Evolutionary conservation across 1,284 basidiomycete species (phyloP), one percentile per base, ranked within the genome.

Genomic region (Trichosporon coremiiforme): DNA sequence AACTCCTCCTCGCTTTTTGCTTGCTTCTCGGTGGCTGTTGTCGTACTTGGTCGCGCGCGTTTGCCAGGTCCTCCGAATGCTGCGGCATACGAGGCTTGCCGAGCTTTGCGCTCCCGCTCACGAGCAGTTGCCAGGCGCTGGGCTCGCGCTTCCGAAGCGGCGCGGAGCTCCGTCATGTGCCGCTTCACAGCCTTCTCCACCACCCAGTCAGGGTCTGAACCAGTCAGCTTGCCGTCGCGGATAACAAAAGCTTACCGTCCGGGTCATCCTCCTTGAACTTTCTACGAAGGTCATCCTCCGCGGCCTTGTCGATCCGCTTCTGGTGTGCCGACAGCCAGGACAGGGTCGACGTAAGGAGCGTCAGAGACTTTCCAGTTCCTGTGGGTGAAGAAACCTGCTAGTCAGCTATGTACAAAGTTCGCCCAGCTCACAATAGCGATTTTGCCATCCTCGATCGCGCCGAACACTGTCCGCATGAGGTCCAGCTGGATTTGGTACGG

Each of bases 361-460:
- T 93, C n/a, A 95, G 83, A 0, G 91, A 93, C 83, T 95, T 95
- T 33, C 93, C 93, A 87, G 93, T 94, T 73, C 93, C 93, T 0
- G 93, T 94, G 0, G 92, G 93, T 73, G 90, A 92, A 80, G 94
- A 92, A 22, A 93, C 80, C 81, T 83, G 68, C 2, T 1, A 7
- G 60, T 71, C 68, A 71, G 66, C 20, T 15, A 4, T 5, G 12
- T 5, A n/a, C 7, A 4, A 22, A 50, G 20, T n/a, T n/a, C n/a
- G n/a, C n/a, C 13, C 2, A 1, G 73, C 76, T 22, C 17, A 81
- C 80, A 33, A 98, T 91, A 1, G 93, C 89, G 8, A 97, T 82
- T 87, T 91, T 81, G 77, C 86, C 65, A 4, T 82, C 74, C 79
- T 98, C 94, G 66, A 98, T 91, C 0, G 91, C 88, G 2, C 86